Evolutionary conservation across 2,329 filamentous ascomycete species (phyloP).

Genomic region (Cladosporium austrohemisphaericum): DNA sequence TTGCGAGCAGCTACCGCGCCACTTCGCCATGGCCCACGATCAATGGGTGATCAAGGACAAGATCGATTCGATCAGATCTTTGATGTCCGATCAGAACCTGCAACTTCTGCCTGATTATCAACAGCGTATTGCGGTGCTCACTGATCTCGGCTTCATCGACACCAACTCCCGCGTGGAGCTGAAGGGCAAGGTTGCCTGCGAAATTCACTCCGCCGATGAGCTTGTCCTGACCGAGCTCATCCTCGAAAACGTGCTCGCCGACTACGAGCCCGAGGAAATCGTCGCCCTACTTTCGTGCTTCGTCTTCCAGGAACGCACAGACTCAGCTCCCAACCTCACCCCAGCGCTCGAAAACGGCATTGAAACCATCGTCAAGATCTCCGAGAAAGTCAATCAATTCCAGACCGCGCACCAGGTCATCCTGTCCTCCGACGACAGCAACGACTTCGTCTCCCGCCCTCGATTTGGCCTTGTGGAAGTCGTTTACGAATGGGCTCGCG

Average conservation of each 20-base stretch:
- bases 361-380: conserved; percentile 81
- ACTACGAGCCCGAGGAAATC: conserved; percentile 94
- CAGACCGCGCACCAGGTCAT: conserved; percentile 92
- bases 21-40: conserved; percentile 94
- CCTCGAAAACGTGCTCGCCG: conserved; percentile 90
- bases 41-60: conserved; percentile 96
- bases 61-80: conserved; percentile 78
- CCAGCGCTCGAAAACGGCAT: conserved; percentile 77
- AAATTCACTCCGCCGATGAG: conserved; percentile 96
- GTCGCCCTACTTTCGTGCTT: conserved; percentile 90
- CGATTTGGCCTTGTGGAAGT: conserved; percentile 95
- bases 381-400: conserved; percentile 85
- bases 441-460: conserved; percentile 82
- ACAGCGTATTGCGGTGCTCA: conserved; percentile 86
- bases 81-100: conserved; percentile 94
- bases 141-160: conserved; percentile 89
- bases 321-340: conserved; percentile 73
- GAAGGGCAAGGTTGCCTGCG: conserved; percentile 97
- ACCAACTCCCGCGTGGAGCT: conserved; percentile 81
- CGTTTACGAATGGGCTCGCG: conserved; percentile 95
- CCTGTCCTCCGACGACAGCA: conserved; percentile 80
- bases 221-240: conserved; percentile 93
- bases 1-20: conserved; percentile 80
- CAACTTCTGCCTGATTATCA: conserved; percentile 95
- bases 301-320: conserved; percentile 97